Base-by-base conservation (phyloP, 306 rosid genomes). In the Prunus salicina region DNA sequence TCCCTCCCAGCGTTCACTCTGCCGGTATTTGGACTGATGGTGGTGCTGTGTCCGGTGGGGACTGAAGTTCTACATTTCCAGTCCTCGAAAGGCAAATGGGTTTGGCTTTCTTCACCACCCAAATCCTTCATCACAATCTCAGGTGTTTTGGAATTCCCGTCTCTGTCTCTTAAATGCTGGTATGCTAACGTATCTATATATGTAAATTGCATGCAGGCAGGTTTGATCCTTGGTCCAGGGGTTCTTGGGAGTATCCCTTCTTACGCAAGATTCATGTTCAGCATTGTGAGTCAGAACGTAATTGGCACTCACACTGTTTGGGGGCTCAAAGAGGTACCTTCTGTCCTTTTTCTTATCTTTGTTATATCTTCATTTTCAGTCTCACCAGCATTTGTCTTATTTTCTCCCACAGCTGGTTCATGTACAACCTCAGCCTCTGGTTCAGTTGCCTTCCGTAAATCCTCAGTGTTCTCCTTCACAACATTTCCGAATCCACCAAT, bases 141-240 rank as follows among this genome's bases (percentile, higher is more conserved):
- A 12, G 46, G 12, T 27, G 61, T 18, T 50, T 69, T 27, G 73
- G 73, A 0, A 9, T 69, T 15, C 61, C 73, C 0, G 3, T 69
- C 41, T 32, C 4, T 34, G 38, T 32, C 73, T 49, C 73, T 50
- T 46, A 69, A 28, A 69, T 69, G 73, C 45, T 69, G 45, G 61
- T 32, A 34, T 34, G 41, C 1, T 34, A 34, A 34, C 8, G 8
- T 34, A 6, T 34, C 41, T 6, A 34, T 6, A 34, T 34, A 5
- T 0, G 43, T 1, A 38, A 38, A 6, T 38, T 38, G 43, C 43
- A 5, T 0, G 41, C 45, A 9, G 73, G 73, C 60, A 47, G 60
- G 73, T 47, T 14, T 69, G 11, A 14, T 49, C 13, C 73, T 69
- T 28, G 60, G 73, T 24, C 73, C 60, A 69, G 22, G 43, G 11